Conservation (phyloP, 176 grass and related monocot genomes). For the Bonia amplexicaulis region DNA sequence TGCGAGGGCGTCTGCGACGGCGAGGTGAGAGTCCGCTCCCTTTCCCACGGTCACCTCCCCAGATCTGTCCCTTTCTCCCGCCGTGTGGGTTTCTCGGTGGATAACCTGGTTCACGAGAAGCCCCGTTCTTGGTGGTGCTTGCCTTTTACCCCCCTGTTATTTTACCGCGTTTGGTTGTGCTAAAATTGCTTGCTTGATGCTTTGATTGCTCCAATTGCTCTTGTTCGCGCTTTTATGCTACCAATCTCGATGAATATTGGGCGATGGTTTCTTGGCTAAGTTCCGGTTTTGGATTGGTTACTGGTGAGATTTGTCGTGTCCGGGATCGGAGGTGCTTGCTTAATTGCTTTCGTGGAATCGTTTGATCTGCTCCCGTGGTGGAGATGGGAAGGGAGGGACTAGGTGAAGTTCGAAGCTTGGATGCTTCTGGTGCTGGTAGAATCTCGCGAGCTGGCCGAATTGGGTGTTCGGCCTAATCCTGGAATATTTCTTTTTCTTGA, state of each 20-base stretch:
- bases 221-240: neutral
- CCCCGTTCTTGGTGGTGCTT: neutral
- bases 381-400: constrained; percentile 1
- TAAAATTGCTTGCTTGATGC: neutral
- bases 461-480: neutral
- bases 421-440: constrained; percentile 34
- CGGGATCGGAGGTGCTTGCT: neutral
- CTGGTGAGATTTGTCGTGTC: neutral
- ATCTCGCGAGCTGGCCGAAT: constrained; percentile 25
- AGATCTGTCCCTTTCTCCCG: constrained; percentile 27
- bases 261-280: neutral
- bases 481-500: constrained; percentile 20
- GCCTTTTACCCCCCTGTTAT: too few relatives aligned
- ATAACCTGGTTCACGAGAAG: neutral
- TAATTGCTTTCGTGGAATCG: constrained; percentile 1
- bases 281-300: neutral
- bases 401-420: neutral
- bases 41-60: neutral
- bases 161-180: neutral
- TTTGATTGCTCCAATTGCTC: neutral
- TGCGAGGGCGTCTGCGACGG: constrained; percentile 70
- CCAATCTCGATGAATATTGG: neutral
- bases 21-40: constrained; percentile 44
- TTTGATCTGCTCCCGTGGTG: neutral
- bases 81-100: constrained; percentile 13